Conservation (phyloP, 805 yeast genomes). For the Ogataea salicorniae region DNA sequence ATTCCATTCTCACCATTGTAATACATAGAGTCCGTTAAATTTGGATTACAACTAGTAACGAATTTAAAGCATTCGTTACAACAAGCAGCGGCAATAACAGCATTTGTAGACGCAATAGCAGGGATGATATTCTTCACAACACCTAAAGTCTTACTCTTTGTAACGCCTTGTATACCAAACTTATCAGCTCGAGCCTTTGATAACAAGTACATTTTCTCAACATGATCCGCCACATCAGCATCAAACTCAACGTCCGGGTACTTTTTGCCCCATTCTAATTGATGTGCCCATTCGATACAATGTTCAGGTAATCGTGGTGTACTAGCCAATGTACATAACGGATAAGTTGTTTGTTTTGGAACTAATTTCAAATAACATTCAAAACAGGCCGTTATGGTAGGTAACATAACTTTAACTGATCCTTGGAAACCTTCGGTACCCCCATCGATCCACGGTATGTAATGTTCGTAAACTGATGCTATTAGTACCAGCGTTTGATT, state of each 20-base stretch:
- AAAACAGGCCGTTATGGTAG: constrained; percentile 83
- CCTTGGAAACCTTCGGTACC: constrained; percentile 96
- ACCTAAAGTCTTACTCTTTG: constrained; percentile 68
- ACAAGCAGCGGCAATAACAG: constrained; percentile 84
- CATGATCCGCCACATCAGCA: constrained; percentile 51
- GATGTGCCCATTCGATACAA: constrained; percentile 86
- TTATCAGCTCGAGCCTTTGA: constrained; percentile 60
- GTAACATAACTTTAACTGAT: constrained; percentile 80
- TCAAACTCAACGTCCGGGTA: constrained; percentile 50
- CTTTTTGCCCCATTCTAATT: constrained; percentile 62
- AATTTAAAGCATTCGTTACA: constrained; percentile 83
- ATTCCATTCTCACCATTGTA: constrained; percentile 80
- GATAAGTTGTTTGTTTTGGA: constrained; percentile 61
- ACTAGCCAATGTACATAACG: constrained; percentile 90
- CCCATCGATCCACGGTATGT: constrained; percentile 79
- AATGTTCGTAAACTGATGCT: constrained; percentile 45
- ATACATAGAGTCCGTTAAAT: constrained; percentile 74
- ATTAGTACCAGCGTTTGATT: constrained; percentile 62
- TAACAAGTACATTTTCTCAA: constrained; percentile 63
- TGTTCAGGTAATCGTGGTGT: constrained; percentile 95
- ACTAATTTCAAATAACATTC: constrained; percentile 84
- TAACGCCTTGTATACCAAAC: constrained; percentile 70
- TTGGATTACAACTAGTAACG: constrained; percentile 63
- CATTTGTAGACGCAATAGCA: constrained; percentile 90
- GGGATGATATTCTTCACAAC: constrained; percentile 91